phyloP scores from a whole-genome alignment of 1,284 basidiomycete species.

The Rhodotorula sp. region DNA sequence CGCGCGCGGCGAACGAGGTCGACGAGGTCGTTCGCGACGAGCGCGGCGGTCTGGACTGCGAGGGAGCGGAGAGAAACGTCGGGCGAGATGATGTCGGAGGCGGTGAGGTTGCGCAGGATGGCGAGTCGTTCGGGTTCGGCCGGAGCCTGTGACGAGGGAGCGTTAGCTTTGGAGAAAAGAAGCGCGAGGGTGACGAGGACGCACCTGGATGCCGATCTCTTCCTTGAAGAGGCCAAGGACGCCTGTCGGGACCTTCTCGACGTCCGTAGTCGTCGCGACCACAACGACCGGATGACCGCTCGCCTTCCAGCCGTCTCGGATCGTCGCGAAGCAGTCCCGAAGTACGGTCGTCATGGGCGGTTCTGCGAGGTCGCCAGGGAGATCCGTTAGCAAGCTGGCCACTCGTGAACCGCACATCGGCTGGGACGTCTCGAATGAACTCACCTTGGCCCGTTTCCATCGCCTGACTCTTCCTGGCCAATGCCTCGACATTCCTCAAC shows the following conservation, averaged over 20 bases:
- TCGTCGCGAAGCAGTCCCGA: conserved; percentile 63
- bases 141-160: conserved; percentile 61
- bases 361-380: conserved; percentile 52
- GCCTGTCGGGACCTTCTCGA: conserved; percentile 64
- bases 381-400: neutral
- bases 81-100: conserved; percentile 58
- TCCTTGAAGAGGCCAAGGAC: conserved; percentile 83
- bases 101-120: conserved; percentile 61
- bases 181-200: neutral
- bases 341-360: conserved; percentile 62
- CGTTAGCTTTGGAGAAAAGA: neutral
- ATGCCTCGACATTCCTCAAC: conserved; percentile 78
- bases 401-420: too few relatives aligned
- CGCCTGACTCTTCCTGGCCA: conserved; percentile 68
- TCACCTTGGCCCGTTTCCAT: conserved; percentile 67
- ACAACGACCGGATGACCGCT: conserved; percentile 68
- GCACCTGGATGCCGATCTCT: conserved; percentile 71
- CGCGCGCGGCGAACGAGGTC: conserved; percentile 67
- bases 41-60: conserved; percentile 86
- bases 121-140: conserved; percentile 68
- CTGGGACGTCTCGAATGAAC: conserved; percentile 24
- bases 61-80: conserved; percentile 74
- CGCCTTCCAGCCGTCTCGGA: conserved; percentile 57
- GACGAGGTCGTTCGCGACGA: conserved; percentile 78
- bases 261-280: conserved; percentile 71